These are phyloP conservation scores for Candida pseudoglaebosa DNA, from an alignment of 805 yeast genomes.

Conservation along the genomic window DNA sequence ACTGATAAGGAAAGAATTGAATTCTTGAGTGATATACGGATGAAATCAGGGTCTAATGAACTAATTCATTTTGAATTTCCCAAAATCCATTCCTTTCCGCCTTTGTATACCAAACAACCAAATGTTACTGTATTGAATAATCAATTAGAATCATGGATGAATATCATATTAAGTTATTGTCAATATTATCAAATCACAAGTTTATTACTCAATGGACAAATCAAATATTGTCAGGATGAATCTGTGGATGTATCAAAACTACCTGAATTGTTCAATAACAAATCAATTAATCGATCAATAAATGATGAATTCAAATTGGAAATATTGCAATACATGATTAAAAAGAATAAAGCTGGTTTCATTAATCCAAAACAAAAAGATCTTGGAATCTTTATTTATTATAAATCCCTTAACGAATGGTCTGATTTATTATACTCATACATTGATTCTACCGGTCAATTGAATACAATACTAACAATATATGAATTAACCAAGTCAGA, in stretches of 20 bases:
- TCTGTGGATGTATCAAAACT: conserved; percentile 14
- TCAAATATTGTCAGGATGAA: conserved; percentile 23
- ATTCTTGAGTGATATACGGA: too few species aligned
- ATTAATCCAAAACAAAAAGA: conserved; percentile 47
- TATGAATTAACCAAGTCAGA: conserved; percentile 71
- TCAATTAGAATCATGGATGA: conserved; percentile 77
- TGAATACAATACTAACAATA: conserved; percentile 70
- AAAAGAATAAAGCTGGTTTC: conserved; percentile 53
- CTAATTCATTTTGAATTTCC: conserved; percentile 29
- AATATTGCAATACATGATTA: conserved; percentile 56
- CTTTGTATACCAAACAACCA: conserved; percentile 86
- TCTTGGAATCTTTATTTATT: conserved; percentile 62
- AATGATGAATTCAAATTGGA: conserved; percentile 52
- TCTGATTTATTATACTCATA: conserved; percentile 28
- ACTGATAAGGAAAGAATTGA: too few species aligned
- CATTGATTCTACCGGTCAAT: conserved; percentile 71
- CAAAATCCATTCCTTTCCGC: conserved; percentile 67
- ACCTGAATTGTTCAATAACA: conserved; percentile 48
- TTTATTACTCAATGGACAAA: conserved; percentile 26
- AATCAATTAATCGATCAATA: conserved; percentile 47
- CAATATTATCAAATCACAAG: conserved; percentile 42
- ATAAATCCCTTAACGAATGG: conserved; percentile 54
- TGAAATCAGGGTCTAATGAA: background rate
- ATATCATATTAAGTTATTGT: conserved; percentile 60
- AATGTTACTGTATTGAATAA: conserved; percentile 72